phyloP scores from a whole-genome alignment of 192 early-diverging fungal genomes.

The Chytriomyces hyalinus region DNA sequence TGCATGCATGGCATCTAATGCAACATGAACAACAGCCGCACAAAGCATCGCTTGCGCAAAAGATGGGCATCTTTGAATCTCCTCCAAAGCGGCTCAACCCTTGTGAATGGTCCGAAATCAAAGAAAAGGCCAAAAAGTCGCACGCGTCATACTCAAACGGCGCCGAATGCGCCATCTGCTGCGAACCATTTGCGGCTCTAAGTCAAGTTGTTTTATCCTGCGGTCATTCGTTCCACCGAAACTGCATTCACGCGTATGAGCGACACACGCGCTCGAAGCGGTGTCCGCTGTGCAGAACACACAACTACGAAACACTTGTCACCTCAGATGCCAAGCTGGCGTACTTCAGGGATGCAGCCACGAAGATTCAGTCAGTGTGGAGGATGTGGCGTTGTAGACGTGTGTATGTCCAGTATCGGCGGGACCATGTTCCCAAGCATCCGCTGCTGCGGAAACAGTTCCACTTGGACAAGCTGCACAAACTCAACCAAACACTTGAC shows the following conservation, averaged over 20 bases:
- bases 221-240: conserved; percentile 20
- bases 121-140: conserved; percentile 17
- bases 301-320: conserved; percentile 4
- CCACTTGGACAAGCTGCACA: conserved; percentile 1
- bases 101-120: conserved; percentile 6
- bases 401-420: neutral
- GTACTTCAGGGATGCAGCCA: conserved; percentile 11
- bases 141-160: neutral
- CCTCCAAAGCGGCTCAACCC: neutral
- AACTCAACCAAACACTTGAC: neutral
- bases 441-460: conserved; percentile 7
- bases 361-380: conserved; percentile 21
- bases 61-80: conserved; percentile 13
- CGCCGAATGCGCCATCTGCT: conserved; percentile 30
- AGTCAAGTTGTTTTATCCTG: conserved; percentile 20
- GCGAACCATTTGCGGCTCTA: conserved; percentile 15
- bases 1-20: neutral
- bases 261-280: conserved; percentile 12
- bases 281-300: conserved; percentile 13
- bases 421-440: conserved; percentile 3
- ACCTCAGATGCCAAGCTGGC: conserved; percentile 8
- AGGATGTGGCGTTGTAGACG: neutral
- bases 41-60: conserved; percentile 18
- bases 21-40: neutral
- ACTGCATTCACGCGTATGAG: conserved; percentile 24